Conservation (phyloP, 2,329 filamentous ascomycete species). For the Sarocladium kiliense region DNA sequence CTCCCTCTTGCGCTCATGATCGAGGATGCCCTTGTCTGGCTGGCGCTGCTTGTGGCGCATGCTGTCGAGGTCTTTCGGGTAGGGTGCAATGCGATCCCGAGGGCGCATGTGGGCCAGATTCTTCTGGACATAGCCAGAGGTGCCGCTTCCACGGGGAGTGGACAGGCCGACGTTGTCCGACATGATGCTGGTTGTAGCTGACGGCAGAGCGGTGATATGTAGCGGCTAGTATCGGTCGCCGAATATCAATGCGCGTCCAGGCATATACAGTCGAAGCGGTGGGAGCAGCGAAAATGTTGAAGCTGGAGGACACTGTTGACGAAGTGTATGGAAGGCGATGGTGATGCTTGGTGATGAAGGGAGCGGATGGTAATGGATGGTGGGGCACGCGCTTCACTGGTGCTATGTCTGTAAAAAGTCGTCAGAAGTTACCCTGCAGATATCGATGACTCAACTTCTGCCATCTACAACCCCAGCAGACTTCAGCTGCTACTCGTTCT, state of each 20-base stretch:
- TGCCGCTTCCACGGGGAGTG: slow-evolving; percentile 90
- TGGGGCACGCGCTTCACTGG: background rate
- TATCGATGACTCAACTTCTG: slow-evolving; percentile 4
- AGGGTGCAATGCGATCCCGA: slow-evolving; percentile 75
- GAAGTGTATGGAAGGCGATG: background rate
- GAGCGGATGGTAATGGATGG: too few species aligned
- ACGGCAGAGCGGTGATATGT: background rate
- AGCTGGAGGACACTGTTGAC: background rate
- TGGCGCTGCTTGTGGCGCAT: slow-evolving; percentile 73
- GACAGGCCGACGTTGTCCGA: slow-evolving; percentile 95
- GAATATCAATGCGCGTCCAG: too few species aligned
- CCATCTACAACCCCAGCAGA: background rate
- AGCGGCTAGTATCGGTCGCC: too few species aligned
- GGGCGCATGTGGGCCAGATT: slow-evolving; percentile 86
- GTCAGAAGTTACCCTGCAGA: background rate
- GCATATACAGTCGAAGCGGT: background rate
- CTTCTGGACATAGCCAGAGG: slow-evolving; percentile 94
- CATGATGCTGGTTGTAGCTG: slow-evolving; percentile 48
- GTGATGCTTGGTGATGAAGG: background rate
- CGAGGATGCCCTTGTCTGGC: slow-evolving; percentile 86
- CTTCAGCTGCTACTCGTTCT: background rate
- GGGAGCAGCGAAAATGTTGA: background rate
- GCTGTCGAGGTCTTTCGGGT: slow-evolving; percentile 61
- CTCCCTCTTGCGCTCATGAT: slow-evolving; percentile 87
- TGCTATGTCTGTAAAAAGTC: background rate